Evolutionary conservation across 2,329 filamentous ascomycete species (phyloP).

Genomic region (Colletotrichum sp.): DNA sequence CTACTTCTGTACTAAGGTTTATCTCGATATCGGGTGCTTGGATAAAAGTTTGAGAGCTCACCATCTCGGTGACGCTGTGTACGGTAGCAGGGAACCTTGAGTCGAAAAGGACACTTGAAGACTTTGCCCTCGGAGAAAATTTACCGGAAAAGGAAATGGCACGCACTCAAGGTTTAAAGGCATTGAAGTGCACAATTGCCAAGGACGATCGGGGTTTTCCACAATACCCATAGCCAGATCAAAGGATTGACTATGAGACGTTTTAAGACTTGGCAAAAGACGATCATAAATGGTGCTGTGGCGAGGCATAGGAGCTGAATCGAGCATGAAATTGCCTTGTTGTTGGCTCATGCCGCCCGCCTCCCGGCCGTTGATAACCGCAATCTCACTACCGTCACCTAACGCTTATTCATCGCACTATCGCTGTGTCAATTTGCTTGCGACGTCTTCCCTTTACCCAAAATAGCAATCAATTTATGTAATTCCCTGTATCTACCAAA

Average conservation of each 20-base stretch:
- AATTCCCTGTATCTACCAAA: background rate
- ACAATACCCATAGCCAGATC: background rate
- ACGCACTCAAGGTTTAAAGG: background rate
- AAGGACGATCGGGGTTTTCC: background rate
- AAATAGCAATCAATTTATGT: background rate
- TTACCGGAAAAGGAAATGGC: too few relatives aligned
- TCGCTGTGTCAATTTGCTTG: background rate
- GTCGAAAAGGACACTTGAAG: fast-evolving
- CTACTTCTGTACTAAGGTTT: background rate
- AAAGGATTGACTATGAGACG: background rate
- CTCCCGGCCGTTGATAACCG: background rate
- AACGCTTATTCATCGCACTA: background rate
- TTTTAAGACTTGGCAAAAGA: background rate
- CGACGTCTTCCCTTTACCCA: background rate
- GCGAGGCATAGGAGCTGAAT: background rate
- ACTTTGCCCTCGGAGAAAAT: background rate
- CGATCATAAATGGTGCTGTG: background rate
- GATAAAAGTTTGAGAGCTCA: background rate
- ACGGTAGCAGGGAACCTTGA: fast-evolving
- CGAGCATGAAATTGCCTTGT: background rate
- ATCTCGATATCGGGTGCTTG: background rate
- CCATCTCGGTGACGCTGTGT: background rate
- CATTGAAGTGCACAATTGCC: background rate
- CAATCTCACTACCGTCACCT: background rate
- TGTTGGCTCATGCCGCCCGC: background rate